Evolutionary conservation across 495 filamentous ascomycete species (phyloP).

Genomic region (Penicillium turbatum): DNA sequence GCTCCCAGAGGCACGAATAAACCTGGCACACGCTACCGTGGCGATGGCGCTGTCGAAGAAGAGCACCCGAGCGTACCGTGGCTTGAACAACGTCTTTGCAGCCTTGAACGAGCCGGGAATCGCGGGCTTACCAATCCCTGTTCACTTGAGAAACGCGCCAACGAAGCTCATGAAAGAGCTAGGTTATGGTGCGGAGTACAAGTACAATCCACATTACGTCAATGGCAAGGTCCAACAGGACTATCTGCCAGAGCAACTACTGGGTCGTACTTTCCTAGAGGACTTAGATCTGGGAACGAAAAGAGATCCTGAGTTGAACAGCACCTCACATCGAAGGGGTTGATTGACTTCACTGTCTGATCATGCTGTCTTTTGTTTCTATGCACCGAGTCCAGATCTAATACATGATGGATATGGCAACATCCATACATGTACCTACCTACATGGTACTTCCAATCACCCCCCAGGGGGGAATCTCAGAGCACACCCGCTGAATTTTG

Average conservation of each 20-base stretch:
- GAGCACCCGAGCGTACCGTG: slow-evolving; percentile 80
- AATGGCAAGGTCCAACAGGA: slow-evolving; percentile 85
- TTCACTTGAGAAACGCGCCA: slow-evolving; percentile 88
- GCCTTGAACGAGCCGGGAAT: slow-evolving; percentile 74
- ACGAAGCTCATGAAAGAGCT: slow-evolving; percentile 90
- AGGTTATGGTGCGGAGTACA: slow-evolving; percentile 86
- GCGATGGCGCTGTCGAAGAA: slow-evolving; percentile 80
- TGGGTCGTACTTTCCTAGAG: slow-evolving; percentile 70
- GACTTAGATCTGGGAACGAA: slow-evolving; percentile 74
- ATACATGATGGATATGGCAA: background rate
- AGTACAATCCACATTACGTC: slow-evolving; percentile 88
- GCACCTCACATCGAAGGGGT: background rate
- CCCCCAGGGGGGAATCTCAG: too few species aligned
- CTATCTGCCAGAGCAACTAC: slow-evolving; percentile 75
- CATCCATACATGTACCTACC: background rate
- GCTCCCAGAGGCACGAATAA: slow-evolving; percentile 91
- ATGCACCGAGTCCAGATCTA: background rate
- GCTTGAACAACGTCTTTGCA: slow-evolving; percentile 69
- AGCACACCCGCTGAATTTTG: too few species aligned
- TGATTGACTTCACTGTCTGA: background rate
- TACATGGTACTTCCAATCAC: background rate
- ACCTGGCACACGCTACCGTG: slow-evolving; percentile 79
- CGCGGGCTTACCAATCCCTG: slow-evolving; percentile 71
- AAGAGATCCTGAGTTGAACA: slow-evolving; percentile 58
- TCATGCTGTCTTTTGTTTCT: background rate